A percentile compares a stretch with the other conserved stretches of the same genome.
Evolutionary conservation across 2,329 filamentous ascomycete genomes (phyloP).

Genomic region (Microcyclospora pomicola): DNA sequence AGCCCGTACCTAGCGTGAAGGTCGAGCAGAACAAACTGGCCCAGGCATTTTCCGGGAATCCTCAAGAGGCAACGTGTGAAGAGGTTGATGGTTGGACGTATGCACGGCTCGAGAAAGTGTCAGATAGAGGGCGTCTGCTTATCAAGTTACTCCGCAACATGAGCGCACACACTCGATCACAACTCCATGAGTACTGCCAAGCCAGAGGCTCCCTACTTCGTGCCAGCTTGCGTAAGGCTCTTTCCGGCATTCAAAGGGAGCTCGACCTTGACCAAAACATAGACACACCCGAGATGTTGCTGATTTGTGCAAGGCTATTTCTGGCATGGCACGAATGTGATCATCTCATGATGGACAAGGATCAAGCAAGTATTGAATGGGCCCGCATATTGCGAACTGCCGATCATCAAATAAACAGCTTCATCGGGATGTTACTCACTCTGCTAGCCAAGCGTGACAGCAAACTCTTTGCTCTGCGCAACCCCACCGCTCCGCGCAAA

Average conservation of each 20-base stretch:
- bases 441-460: conserved; percentile 6
- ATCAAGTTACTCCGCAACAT: conserved; percentile 26
- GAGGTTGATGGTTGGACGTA: conserved; percentile 23
- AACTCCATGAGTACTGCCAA: conserved; percentile 4
- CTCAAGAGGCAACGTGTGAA: conserved; percentile 8
- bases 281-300: neutral
- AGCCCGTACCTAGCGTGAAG: no score
- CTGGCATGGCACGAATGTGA: conserved; percentile 4
- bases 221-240: neutral
- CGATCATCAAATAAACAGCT: conserved; percentile 2
- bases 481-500: no score
- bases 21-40: neutral
- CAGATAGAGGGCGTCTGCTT: conserved; percentile 31
- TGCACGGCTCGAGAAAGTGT: conserved; percentile 22
- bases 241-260: neutral
- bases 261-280: neutral
- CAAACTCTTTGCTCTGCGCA: conserved; percentile 8
- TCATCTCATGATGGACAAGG: conserved; percentile 1
- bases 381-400: neutral
- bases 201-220: neutral
- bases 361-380: neutral
- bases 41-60: conserved; percentile 1
- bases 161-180: conserved; percentile 3
- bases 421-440: conserved; percentile 2
- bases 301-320: conserved; percentile 6